These are phyloP conservation scores for Neobulgaria alba DNA, from an alignment of 2,329 filamentous ascomycete species.

Conservation along the genomic window DNA sequence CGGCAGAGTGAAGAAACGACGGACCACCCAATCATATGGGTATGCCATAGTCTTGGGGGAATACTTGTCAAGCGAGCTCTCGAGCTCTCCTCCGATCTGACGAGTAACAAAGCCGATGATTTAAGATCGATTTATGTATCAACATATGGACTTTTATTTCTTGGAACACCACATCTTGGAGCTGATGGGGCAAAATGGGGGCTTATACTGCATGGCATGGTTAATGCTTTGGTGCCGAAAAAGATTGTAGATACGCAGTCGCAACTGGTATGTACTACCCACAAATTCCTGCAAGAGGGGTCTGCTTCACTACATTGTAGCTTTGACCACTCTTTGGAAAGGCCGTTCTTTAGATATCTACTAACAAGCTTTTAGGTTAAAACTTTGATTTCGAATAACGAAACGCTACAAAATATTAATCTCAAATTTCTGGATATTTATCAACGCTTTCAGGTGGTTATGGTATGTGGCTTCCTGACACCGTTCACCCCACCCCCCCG, in stretches of 20 bases:
- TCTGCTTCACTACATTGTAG: no score
- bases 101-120: slow-evolving; percentile 50
- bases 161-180: slow-evolving; percentile 68
- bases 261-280: slow-evolving; percentile 38
- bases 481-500: background rate
- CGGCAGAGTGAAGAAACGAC: slow-evolving; percentile 48
- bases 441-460: slow-evolving; percentile 32
- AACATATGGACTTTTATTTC: slow-evolving; percentile 67
- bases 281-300: no score
- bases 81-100: slow-evolving; percentile 56
- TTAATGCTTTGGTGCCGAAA: slow-evolving; percentile 54
- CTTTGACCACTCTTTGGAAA: background rate
- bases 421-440: slow-evolving; percentile 64
- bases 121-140: slow-evolving; percentile 63
- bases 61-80: slow-evolving; percentile 64
- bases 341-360: background rate
- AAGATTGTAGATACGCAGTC: slow-evolving; percentile 59
- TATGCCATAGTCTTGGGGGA: slow-evolving; percentile 66
- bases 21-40: slow-evolving; percentile 64
- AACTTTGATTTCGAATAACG: slow-evolving; percentile 65
- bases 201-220: slow-evolving; percentile 57
- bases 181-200: slow-evolving; percentile 63
- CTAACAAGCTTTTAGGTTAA: slow-evolving; percentile 33
- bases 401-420: slow-evolving; percentile 67
- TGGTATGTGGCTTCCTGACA: background rate